These are phyloP conservation scores for Lactifluus echinatus DNA, from an alignment of 768 basidiomycete species.

Conservation along the genomic window DNA sequence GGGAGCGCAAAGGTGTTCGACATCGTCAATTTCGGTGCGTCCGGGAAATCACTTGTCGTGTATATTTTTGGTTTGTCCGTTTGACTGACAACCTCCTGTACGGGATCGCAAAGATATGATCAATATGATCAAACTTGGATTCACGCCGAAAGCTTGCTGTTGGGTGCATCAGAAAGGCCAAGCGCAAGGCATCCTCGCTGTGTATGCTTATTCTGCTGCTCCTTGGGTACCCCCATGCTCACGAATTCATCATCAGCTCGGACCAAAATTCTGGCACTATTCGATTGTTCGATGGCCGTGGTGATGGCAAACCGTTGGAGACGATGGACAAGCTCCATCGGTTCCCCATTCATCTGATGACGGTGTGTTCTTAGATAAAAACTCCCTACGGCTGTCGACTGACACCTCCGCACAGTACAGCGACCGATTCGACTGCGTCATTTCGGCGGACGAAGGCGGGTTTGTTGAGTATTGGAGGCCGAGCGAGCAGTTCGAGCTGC, in stretches of 20 bases:
- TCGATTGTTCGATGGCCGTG: slow-evolving; percentile 87
- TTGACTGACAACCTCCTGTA: too few species aligned
- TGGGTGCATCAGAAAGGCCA: slow-evolving; percentile 92
- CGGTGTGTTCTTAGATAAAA: slow-evolving; percentile 31
- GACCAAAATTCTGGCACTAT: slow-evolving; percentile 69
- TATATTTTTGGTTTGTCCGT: too few species aligned
- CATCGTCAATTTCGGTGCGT: slow-evolving; percentile 92
- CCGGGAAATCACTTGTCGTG: too few species aligned
- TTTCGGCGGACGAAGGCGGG: slow-evolving; percentile 91
- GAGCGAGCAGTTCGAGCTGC: slow-evolving; percentile 76
- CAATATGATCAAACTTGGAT: slow-evolving; percentile 89
- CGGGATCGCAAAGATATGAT: slow-evolving; percentile 74
- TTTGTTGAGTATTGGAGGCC: slow-evolving; percentile 98
- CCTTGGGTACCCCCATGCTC: neutral
- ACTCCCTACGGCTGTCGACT: neutral
- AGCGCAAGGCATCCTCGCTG: slow-evolving; percentile 78
- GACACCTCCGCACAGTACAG: slow-evolving; percentile 55
- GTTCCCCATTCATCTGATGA: slow-evolving; percentile 85
- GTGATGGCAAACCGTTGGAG: slow-evolving; percentile 68
- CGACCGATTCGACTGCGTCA: slow-evolving; percentile 79
- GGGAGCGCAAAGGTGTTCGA: slow-evolving; percentile 94
- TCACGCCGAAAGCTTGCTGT: slow-evolving; percentile 78
- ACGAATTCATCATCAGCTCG: slow-evolving; percentile 43
- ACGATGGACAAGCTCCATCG: slow-evolving; percentile 73
- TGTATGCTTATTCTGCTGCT: slow-evolving; percentile 42